Percentiles rank a stretch among this genome's conserved stretches.
These are phyloP conservation scores for Coriaria nepalensis DNA, from an alignment of 306 rosid genomes.

Conservation along the genomic window DNA sequence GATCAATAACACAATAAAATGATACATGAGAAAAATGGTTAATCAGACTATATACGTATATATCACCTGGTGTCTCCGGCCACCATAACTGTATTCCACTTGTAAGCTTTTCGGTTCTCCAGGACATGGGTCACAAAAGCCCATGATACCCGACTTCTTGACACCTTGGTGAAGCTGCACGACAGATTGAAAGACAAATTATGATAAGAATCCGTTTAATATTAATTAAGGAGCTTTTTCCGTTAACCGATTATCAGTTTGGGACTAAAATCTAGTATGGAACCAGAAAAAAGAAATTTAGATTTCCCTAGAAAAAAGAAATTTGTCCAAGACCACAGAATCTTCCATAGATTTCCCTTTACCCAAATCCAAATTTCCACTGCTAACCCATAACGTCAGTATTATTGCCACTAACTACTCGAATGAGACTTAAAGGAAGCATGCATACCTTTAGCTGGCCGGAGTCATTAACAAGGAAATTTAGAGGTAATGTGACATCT, in stretches of 20 bases:
- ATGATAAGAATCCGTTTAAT: not conserved
- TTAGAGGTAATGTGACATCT: constrained; percentile 78
- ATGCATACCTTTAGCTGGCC: constrained; percentile 72
- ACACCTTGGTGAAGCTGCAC: constrained; percentile 87
- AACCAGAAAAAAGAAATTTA: constrained; percentile 2
- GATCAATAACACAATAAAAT: too few relatives aligned
- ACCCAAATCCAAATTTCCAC: too few relatives aligned
- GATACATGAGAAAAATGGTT: constrained; percentile 6
- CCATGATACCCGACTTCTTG: constrained; percentile 95
- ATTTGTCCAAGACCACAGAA: not conserved
- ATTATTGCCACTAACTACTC: too few relatives aligned
- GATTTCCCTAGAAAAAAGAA: too few relatives aligned
- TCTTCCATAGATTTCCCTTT: too few relatives aligned
- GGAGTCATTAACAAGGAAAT: constrained; percentile 74
- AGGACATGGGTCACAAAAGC: constrained; percentile 88
- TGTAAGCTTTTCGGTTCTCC: constrained; percentile 62
- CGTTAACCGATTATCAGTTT: too few relatives aligned
- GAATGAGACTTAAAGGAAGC: not conserved
- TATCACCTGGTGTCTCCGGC: constrained; percentile 48
- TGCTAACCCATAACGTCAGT: too few relatives aligned
- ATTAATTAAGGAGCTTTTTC: too few relatives aligned
- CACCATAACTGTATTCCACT: constrained; percentile 54
- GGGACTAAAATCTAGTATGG: not conserved
- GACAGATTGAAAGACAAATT: constrained; percentile 9
- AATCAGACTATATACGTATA: too few relatives aligned